phyloP scores from a whole-genome alignment of 768 basidiomycete species.

The Filobasidium wieringae region DNA sequence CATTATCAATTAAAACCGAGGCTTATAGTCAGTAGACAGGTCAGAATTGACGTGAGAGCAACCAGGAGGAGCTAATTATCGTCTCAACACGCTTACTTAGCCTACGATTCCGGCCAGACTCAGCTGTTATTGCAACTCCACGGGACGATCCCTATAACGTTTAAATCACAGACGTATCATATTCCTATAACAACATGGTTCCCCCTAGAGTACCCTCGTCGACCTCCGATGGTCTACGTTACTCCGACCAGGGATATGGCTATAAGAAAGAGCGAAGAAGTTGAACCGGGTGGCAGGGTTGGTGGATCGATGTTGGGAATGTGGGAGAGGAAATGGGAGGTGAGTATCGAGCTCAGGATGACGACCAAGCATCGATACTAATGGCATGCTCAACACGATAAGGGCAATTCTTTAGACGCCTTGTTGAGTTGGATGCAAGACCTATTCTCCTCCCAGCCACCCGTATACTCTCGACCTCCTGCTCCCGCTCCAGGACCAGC shows the following conservation, averaged over 20 bases:
- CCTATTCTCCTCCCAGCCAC: conserved; percentile 73
- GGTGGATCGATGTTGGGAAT: conserved; percentile 63
- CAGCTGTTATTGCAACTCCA: conserved; percentile 82
- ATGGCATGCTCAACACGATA: not conserved
- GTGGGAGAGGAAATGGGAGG: conserved; percentile 79
- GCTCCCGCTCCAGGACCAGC: not conserved
- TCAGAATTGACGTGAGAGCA: not conserved
- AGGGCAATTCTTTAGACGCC: conserved; percentile 66
- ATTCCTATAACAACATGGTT: conserved; percentile 88
- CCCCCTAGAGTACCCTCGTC: conserved; percentile 66
- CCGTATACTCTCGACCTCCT: conserved; percentile 74
- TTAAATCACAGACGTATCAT: conserved; percentile 66
- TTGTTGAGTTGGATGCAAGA: conserved; percentile 67
- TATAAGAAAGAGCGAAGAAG: conserved; percentile 58
- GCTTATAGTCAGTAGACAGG: conserved; percentile 36
- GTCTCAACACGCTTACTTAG: conserved; percentile 40
- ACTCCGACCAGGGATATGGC: conserved; percentile 85
- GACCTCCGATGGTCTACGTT: conserved; percentile 77
- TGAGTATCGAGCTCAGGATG: conserved; percentile 38
- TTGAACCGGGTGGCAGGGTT: conserved; percentile 47
- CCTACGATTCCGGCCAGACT: conserved; percentile 86
- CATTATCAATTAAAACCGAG: conserved; percentile 38
- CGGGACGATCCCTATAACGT: conserved; percentile 79
- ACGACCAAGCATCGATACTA: not conserved
- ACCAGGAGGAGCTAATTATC: not conserved